A percentile compares a stretch with the other conserved stretches of the same genome.
phyloP scores from a whole-genome alignment of 2,329 filamentous ascomycete genomes.

The Scedosporium aurantiacum region DNA sequence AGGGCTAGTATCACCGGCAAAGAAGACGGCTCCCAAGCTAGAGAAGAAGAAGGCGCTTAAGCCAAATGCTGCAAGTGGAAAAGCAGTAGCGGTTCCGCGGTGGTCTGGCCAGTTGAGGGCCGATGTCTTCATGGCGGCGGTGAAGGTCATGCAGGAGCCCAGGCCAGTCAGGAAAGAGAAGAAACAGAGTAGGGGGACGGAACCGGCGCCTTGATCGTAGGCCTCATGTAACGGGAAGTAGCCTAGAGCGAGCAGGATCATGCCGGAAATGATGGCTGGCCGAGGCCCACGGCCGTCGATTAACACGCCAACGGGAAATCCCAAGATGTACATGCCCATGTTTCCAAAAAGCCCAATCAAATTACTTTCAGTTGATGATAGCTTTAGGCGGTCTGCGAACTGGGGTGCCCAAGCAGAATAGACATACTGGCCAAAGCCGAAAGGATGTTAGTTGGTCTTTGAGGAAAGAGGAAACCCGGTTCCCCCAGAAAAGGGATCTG shows the following conservation, averaged over 20 bases:
- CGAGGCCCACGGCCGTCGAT: slow-evolving; percentile 75
- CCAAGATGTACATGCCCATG: slow-evolving; percentile 85
- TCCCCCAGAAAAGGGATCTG: background rate
- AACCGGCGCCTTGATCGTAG: slow-evolving; percentile 55
- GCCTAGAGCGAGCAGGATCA: slow-evolving; percentile 60
- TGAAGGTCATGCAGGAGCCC: slow-evolving; percentile 86
- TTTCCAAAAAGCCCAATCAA: slow-evolving; percentile 79
- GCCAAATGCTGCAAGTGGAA: slow-evolving; percentile 86
- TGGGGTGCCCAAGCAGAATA: slow-evolving; percentile 97
- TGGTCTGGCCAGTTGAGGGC: slow-evolving; percentile 87
- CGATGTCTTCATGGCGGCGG: slow-evolving; percentile 72
- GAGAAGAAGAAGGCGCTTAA: slow-evolving; percentile 96
- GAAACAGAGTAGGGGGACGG: slow-evolving; percentile 58
- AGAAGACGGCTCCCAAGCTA: slow-evolving; percentile 60
- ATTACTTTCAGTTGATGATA: slow-evolving; percentile 89
- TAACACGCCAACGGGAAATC: slow-evolving; percentile 79
- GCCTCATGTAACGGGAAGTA: slow-evolving; percentile 80
- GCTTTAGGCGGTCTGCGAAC: slow-evolving; percentile 74
- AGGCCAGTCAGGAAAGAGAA: slow-evolving; percentile 79
- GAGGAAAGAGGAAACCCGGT: background rate
- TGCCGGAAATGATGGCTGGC: slow-evolving; percentile 65
- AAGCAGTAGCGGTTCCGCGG: slow-evolving; percentile 86
- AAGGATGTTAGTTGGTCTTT: slow-evolving; percentile 3
- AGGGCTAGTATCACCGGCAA: slow-evolving; percentile 71
- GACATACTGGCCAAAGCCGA: slow-evolving; percentile 57